Evolutionary conservation across 805 yeast genomes (phyloP).

Genomic region (Candida ponderosae): DNA sequence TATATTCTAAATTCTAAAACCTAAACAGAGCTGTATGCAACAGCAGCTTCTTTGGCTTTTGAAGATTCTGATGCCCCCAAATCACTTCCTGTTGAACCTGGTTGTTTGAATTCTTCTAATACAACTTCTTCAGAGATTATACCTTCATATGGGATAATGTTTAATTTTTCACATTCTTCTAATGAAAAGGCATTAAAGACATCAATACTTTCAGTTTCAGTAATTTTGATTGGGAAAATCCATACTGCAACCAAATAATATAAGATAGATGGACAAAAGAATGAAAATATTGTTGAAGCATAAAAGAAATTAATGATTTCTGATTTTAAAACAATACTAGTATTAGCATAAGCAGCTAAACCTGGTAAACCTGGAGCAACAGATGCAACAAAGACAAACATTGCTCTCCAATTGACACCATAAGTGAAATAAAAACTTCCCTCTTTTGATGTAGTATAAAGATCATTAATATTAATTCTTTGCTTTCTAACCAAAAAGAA

Average conservation of each 20-base stretch:
- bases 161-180: constrained; percentile 18
- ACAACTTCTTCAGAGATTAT: constrained; percentile 4
- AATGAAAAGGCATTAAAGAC: constrained; percentile 20
- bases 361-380: constrained; percentile 33
- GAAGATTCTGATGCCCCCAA: neutral
- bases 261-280: constrained; percentile 19
- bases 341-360: constrained; percentile 22
- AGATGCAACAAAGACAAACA: constrained; percentile 20
- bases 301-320: constrained; percentile 21
- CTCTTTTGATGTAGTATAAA: constrained; percentile 21
- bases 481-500: constrained; percentile 25
- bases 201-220: constrained; percentile 17
- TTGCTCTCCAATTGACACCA: constrained; percentile 25
- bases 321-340: constrained; percentile 13
- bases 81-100: neutral
- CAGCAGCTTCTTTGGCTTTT: neutral
- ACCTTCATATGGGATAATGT: constrained; percentile 15
- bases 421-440: constrained; percentile 22
- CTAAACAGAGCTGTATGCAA: too few relatives aligned
- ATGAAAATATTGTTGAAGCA: constrained; percentile 23
- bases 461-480: constrained; percentile 24
- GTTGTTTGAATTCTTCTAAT: constrained; percentile 1
- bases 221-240: constrained; percentile 18
- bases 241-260: constrained; percentile 16
- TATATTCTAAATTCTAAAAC: too few relatives aligned